These are phyloP conservation scores for Pythium chondricola DNA, from an alignment of 352 stramenopile species.

Conservation along the genomic window DNA sequence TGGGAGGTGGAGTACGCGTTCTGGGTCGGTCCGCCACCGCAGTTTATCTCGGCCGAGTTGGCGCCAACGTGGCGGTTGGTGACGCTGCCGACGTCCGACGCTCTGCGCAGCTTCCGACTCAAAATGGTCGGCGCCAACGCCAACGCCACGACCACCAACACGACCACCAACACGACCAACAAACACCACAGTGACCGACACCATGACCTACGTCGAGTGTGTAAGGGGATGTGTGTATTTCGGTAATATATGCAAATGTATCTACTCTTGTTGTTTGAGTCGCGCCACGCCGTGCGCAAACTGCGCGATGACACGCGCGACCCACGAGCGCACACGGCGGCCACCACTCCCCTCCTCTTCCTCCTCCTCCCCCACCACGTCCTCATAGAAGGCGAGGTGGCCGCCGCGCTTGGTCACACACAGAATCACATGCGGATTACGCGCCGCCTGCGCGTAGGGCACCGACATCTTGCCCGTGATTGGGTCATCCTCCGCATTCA, in stretches of 20 bases:
- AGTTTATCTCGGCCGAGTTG: slow-evolving; percentile 1
- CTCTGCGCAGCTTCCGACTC: not conserved
- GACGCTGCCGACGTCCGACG: slow-evolving; percentile 6
- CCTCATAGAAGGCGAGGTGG: slow-evolving; percentile 67
- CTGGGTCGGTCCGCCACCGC: slow-evolving; percentile 14
- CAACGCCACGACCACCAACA: not conserved
- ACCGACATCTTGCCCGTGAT: slow-evolving; percentile 38
- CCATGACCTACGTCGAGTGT: no score
- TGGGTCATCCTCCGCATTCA: slow-evolving; percentile 58
- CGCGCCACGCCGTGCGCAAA: slow-evolving; percentile 38
- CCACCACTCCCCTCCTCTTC: no score
- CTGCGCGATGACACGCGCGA: slow-evolving; percentile 37
- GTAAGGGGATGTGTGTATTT: no score
- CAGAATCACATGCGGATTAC: slow-evolving; percentile 59
- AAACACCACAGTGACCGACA: no score
- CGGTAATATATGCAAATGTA: no score
- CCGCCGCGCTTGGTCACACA: slow-evolving; percentile 55
- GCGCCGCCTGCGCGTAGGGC: slow-evolving; percentile 24
- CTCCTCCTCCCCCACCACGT: slow-evolving; percentile 7
- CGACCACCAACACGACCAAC: not conserved
- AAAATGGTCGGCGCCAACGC: slow-evolving; percentile 4
- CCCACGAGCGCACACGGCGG: slow-evolving; percentile 28
- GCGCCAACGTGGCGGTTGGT: slow-evolving; percentile 13
- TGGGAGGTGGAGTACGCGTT: slow-evolving; percentile 15
- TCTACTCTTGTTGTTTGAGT: not conserved